These are phyloP conservation scores for Sanghuangporus sanghuang DNA, from an alignment of 1,284 basidiomycete species.

Conservation along the genomic window DNA sequence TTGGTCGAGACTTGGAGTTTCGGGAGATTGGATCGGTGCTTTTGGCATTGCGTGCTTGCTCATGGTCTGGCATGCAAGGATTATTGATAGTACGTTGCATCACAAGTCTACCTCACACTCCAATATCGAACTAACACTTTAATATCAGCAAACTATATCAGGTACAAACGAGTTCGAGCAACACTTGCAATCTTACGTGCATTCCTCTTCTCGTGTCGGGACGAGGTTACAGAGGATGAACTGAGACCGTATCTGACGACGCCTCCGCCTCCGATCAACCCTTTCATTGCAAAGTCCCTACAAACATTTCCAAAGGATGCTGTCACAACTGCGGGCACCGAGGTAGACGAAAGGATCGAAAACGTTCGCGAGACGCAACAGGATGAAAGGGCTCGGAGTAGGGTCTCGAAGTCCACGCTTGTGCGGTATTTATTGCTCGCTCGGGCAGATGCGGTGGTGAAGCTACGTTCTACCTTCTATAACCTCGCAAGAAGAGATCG, in stretches of 20 bases:
- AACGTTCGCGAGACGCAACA: neutral
- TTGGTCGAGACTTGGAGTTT: neutral
- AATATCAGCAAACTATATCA: constrained; percentile 3
- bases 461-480: neutral
- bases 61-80: constrained; percentile 3
- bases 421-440: neutral
- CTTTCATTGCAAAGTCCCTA: constrained; percentile 7
- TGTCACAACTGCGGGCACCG: neutral
- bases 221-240: neutral
- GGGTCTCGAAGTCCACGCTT: neutral
- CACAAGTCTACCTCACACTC: neutral
- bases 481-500: neutral
- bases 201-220: neutral
- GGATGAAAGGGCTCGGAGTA: neutral
- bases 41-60: constrained; percentile 9
- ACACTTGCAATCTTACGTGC: constrained; percentile 1
- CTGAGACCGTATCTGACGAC: constrained; percentile 7
- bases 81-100: constrained; percentile 12
- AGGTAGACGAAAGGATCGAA: neutral
- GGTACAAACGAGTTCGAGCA: constrained; percentile 4
- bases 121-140: neutral
- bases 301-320: neutral
- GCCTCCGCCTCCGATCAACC: constrained; percentile 6
- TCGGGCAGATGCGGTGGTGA: neutral
- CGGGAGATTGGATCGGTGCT: neutral